These are phyloP conservation scores for Linderina pennispora DNA, from an alignment of 192 early-diverging fungal genomes.

Conservation along the genomic window DNA sequence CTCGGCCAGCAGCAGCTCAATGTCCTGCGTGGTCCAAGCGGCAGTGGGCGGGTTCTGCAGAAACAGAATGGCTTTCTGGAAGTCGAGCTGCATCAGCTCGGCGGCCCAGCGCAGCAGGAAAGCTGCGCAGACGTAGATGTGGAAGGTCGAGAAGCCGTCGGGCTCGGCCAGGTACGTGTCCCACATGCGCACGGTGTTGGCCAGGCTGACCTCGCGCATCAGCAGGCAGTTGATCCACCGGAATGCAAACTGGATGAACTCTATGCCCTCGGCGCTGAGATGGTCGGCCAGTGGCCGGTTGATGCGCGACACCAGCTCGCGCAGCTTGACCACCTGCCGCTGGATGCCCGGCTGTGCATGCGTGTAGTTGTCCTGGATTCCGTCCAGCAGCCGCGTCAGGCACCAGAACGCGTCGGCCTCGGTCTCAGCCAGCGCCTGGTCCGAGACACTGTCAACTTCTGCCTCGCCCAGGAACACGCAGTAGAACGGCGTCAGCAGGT, in stretches of 20 bases:
- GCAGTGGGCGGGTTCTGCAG: slow-evolving; percentile 84
- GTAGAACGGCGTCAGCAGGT: slow-evolving; percentile 94
- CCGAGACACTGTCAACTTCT: slow-evolving; percentile 23
- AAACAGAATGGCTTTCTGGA: slow-evolving; percentile 92
- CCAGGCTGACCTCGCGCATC: slow-evolving; percentile 89
- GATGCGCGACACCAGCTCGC: slow-evolving; percentile 88
- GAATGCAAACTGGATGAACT: slow-evolving; percentile 99
- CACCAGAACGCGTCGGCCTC: slow-evolving; percentile 99
- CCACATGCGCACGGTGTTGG: slow-evolving; percentile 95
- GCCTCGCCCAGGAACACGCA: slow-evolving; percentile 67
- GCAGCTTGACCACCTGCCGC: slow-evolving; percentile 79
- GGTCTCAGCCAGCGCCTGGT: slow-evolving; percentile 58
- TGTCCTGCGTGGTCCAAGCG: slow-evolving; percentile 84
- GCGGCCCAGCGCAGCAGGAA: slow-evolving; percentile 96
- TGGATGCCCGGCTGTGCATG: slow-evolving; percentile 96
- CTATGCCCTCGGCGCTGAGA: slow-evolving; percentile 80
- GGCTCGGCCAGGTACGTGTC: slow-evolving; percentile 82
- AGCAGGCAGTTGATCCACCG: slow-evolving; percentile 99
- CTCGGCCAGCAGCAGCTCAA: slow-evolving; percentile 90
- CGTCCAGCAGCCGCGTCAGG: slow-evolving; percentile 89
- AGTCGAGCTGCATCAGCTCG: slow-evolving; percentile 80
- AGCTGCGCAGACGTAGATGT: slow-evolving; percentile 97
- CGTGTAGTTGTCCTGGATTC: slow-evolving; percentile 99
- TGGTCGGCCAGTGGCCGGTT: slow-evolving; percentile 73
- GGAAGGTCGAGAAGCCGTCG: slow-evolving; percentile 85